A percentile compares a stretch with the other conserved stretches of the same genome.
phyloP scores from a whole-genome alignment of 208 protist species.

The Leishmania amazonensis region DNA sequence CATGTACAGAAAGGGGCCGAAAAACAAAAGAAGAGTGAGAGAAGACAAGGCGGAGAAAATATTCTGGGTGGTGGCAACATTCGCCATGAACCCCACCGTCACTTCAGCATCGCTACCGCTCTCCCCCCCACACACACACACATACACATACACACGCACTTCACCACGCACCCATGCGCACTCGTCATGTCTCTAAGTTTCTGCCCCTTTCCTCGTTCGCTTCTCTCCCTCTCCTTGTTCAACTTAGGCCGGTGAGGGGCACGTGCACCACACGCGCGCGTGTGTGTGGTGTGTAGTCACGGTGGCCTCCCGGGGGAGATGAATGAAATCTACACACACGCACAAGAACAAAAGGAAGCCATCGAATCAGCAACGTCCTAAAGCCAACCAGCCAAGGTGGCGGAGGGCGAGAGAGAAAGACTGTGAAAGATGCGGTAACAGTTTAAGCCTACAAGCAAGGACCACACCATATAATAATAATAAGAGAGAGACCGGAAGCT shows the following conservation, averaged over 20 bases:
- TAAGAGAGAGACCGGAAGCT: constrained; percentile 1
- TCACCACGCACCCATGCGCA: background rate
- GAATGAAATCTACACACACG: background rate
- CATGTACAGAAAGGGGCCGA: background rate
- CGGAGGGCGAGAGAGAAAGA: background rate
- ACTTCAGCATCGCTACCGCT: background rate
- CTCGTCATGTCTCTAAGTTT: background rate
- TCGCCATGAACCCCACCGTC: background rate
- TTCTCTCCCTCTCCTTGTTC: background rate
- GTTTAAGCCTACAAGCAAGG: background rate
- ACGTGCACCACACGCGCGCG: background rate
- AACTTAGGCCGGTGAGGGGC: background rate
- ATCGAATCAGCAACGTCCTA: background rate
- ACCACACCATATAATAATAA: constrained; percentile 1
- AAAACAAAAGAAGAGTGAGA: background rate
- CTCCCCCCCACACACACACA: background rate
- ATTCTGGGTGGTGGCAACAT: background rate
- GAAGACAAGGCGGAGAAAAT: constrained; percentile 1
- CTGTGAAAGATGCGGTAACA: background rate
- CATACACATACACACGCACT: background rate
- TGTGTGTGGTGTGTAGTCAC: background rate
- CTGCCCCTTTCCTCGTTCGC: background rate
- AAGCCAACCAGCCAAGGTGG: background rate
- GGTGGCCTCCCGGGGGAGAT: background rate
- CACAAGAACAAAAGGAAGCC: background rate